Base-by-base conservation (phyloP, 2,329 filamentous ascomycete species). In the Trichoderma koningiopsis region DNA sequence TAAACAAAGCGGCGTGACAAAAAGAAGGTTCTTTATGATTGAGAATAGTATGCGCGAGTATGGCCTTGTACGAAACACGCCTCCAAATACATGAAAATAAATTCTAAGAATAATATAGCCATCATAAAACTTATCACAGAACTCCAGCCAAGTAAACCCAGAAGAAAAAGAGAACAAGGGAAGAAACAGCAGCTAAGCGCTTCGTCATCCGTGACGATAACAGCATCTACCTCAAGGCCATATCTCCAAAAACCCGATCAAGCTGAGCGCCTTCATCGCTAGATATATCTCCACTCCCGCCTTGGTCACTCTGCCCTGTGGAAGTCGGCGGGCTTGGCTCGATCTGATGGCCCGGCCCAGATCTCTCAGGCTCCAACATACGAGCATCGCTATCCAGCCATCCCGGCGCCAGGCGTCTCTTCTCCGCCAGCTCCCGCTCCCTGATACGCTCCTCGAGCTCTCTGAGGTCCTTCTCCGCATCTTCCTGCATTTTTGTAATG, bases 381-480 rank as follows among this genome's bases (percentile, higher is more conserved):
- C 88, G 83, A 62, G 87, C 86, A 68, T 92, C 89, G 74, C 91
- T 91, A 75, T 95, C 92, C 74, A 95, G 80, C 91, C 92, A 96
- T 0, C 92, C 92, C 0, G 92, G 92, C 13, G 92, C 92, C 22
- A 94, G 86, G 67, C 91, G 83, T 73, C 93, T 84, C 85, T 94
- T 95, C 86, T 94, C 92, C 5, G 90, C 91, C 71, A 94, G 81
- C 72, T 94, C 92, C 69, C 89, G 83, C 49, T 85, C 87, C 69
- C 79, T 81, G 69, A 92, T 88, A 61, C 82, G 84, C 70, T 90
- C 88, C 74, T 96, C 90, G 82, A 96, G 92, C 24, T 87, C 87
- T 64, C 83, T 81, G 67, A 97, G 83, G 66, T 90, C 87, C 43
- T 83, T 82, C 71, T 91, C 86, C 1, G 92, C 92, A 43, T 92